These are phyloP conservation scores for Flaveria brownii DNA, from an alignment of 129 eudicot species.

Conservation along the genomic window DNA sequence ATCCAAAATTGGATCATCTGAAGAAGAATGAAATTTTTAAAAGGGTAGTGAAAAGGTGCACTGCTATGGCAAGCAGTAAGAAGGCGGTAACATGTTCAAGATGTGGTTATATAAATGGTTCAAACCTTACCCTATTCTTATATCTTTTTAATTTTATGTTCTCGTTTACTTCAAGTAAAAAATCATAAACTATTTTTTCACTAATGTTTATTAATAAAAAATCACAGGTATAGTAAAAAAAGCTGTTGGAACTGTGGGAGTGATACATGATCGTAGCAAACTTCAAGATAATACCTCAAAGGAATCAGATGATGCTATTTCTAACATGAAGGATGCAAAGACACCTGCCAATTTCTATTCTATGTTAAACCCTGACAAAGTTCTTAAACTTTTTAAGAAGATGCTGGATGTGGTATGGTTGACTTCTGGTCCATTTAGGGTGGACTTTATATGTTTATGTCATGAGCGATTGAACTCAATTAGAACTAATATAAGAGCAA, in stretches of 20 bases:
- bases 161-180: slow-evolving; percentile 7
- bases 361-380: slow-evolving; percentile 58
- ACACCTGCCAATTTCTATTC: slow-evolving; percentile 34
- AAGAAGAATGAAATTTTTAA: slow-evolving; percentile 58
- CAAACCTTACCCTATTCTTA: slow-evolving; percentile 28
- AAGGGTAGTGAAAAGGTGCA: slow-evolving; percentile 66
- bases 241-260: slow-evolving; percentile 52
- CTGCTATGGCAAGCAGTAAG: slow-evolving; percentile 53
- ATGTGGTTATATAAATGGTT: slow-evolving; percentile 90
- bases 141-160: neutral
- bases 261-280: slow-evolving; percentile 65
- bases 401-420: slow-evolving; percentile 73
- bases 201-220: neutral
- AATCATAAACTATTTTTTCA: neutral
- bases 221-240: slow-evolving; percentile 75
- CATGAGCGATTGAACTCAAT: slow-evolving; percentile 9
- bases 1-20: slow-evolving; percentile 56
- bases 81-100: slow-evolving; percentile 61
- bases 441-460: slow-evolving; percentile 5
- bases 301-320: slow-evolving; percentile 48
- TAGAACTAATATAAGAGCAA: neutral
- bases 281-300: slow-evolving; percentile 45
- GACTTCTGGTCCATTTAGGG: neutral
- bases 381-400: slow-evolving; percentile 63
- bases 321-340: slow-evolving; percentile 55